Evolutionary conservation across 2,329 filamentous ascomycete genomes (phyloP).

Genomic region (Macroventuria anomochaeta): DNA sequence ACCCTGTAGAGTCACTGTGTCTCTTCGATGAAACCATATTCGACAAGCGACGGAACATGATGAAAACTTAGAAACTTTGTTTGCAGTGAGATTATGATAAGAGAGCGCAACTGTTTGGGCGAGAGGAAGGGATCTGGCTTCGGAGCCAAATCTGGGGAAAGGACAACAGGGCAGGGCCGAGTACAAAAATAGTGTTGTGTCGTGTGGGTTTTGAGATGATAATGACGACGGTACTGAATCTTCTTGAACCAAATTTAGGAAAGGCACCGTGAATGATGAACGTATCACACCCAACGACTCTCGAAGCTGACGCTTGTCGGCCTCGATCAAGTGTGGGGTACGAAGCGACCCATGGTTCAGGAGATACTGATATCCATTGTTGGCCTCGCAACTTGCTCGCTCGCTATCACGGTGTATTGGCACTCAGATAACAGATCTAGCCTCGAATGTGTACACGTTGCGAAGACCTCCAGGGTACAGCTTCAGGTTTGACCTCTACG

Average conservation of each 20-base stretch:
- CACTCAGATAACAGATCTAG: not conserved
- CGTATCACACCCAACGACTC: not conserved
- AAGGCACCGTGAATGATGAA: not conserved
- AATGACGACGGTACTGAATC: conserved; percentile 1
- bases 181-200: not conserved
- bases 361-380: not conserved
- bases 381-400: not conserved
- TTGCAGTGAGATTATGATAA: not conserved
- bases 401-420: not conserved
- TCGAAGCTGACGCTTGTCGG: not conserved
- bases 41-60: not conserved
- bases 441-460: not conserved
- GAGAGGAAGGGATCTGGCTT: not conserved
- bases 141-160: not conserved
- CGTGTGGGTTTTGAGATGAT: not conserved
- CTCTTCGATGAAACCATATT: not conserved
- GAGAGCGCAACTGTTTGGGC: not conserved
- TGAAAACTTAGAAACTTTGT: not conserved
- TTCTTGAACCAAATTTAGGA: not conserved
- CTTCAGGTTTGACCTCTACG: not conserved
- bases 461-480: not conserved
- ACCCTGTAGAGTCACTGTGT: not conserved
- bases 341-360: not conserved
- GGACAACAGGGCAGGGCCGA: too few species aligned
- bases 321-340: not conserved